Evolutionary conservation across 2,329 filamentous ascomycete species (phyloP).

Genomic region (Colletotrichum sp.): DNA sequence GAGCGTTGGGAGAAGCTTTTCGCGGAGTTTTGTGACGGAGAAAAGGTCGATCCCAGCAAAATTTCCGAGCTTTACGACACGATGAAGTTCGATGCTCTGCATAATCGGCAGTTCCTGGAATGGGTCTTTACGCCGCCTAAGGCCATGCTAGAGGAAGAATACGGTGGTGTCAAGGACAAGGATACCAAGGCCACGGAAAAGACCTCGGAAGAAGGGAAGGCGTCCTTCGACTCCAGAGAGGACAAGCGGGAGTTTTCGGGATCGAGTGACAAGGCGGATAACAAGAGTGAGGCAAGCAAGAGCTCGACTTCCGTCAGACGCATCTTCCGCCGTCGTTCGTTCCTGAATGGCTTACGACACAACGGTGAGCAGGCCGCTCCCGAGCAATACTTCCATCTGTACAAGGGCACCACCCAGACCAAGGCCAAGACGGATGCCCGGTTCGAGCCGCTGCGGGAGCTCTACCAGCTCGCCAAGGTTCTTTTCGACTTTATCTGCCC

Average conservation of each 20-base stretch:
- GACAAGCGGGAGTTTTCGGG: constrained; percentile 35
- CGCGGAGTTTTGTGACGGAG: constrained; percentile 91
- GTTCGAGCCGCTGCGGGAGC: constrained; percentile 86
- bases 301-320: constrained; percentile 41
- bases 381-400: constrained; percentile 88
- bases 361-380: constrained; percentile 60
- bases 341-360: constrained; percentile 58
- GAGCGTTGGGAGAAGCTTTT: constrained; percentile 99
- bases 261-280: constrained; percentile 45
- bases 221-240: constrained; percentile 40
- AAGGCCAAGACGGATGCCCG: constrained; percentile 84
- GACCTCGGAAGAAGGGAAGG: constrained; percentile 44
- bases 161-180: constrained; percentile 45
- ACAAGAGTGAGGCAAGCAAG: constrained; percentile 37
- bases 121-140: constrained; percentile 94
- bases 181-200: constrained; percentile 37
- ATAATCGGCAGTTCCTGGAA: constrained; percentile 95
- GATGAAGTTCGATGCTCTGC: constrained; percentile 98
- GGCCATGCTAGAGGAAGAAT: constrained; percentile 76
- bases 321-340: constrained; percentile 66
- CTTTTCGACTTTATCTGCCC: constrained; percentile 98
- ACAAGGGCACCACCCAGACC: constrained; percentile 74
- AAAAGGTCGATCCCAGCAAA: constrained; percentile 98
- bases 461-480: constrained; percentile 93
- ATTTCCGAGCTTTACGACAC: constrained; percentile 98